These are phyloP conservation scores for Phascolomyces articulosus DNA, from an alignment of 371 early-diverging fungal genomes.

Conservation along the genomic window DNA sequence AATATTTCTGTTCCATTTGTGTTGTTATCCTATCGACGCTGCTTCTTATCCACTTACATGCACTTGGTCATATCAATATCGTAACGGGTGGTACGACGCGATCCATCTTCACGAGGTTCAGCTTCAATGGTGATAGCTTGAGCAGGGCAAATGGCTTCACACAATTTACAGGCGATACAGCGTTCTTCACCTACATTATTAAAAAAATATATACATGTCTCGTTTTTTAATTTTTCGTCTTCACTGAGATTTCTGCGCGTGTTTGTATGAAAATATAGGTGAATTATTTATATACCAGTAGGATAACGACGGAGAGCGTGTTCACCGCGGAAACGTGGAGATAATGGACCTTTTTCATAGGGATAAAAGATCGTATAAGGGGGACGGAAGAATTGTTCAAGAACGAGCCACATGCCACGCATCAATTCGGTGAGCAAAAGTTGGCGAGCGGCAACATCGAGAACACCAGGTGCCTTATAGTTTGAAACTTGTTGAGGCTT, in stretches of 20 bases:
- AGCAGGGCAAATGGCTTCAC: conserved; percentile 98
- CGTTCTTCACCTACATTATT: conserved; percentile 95
- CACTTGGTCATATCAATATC: conserved; percentile 99
- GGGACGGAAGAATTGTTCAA: conserved; percentile 94
- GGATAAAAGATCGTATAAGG: conserved; percentile 98
- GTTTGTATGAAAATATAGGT: too few species aligned
- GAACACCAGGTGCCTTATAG: conserved; percentile 41
- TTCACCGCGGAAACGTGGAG: conserved; percentile 96
- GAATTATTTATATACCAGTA: conserved; percentile 64
- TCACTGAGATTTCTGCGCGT: too few species aligned
- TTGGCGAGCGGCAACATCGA: conserved; percentile 82
- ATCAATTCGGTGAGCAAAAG: conserved; percentile 92
- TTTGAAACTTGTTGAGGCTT: conserved; percentile 14
- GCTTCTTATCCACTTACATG: conserved; percentile 58
- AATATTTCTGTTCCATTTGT: neutral
- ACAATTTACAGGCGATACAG: conserved; percentile 98
- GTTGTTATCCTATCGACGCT: too few species aligned
- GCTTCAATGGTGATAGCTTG: conserved; percentile 99
- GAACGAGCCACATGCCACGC: conserved; percentile 90
- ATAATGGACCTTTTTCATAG: conserved; percentile 93
- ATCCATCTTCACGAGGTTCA: conserved; percentile 95
- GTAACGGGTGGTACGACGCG: conserved; percentile 95
- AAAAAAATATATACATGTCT: neutral
- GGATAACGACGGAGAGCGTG: conserved; percentile 97
- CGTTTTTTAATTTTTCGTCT: too few species aligned